A percentile compares a stretch with the other conserved stretches of the same genome.
Evolutionary conservation across 176 grass and related monocot genomes (phyloP).

Genomic region (Oryza glaberrima): DNA sequence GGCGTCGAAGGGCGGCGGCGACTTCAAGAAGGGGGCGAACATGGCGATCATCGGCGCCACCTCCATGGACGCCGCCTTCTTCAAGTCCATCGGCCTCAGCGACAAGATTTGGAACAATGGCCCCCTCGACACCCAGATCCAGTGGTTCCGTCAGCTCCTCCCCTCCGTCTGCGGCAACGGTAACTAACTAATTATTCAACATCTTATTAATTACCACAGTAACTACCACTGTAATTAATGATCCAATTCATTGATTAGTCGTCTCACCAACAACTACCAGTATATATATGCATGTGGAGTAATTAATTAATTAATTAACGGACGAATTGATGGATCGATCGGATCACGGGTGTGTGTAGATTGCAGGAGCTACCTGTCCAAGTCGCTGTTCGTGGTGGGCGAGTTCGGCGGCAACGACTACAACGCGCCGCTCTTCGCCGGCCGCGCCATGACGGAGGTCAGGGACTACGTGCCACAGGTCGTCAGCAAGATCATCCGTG

Average conservation of each 20-base stretch:
- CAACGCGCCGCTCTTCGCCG: slow-evolving; percentile 64
- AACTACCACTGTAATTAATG: background rate
- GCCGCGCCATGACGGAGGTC: slow-evolving; percentile 52
- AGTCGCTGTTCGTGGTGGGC: slow-evolving; percentile 64
- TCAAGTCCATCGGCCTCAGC: slow-evolving; percentile 55
- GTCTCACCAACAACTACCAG: background rate
- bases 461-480: slow-evolving; percentile 53
- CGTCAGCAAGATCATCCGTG: slow-evolving; percentile 46
- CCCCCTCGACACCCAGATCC: slow-evolving; percentile 57
- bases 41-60: slow-evolving; percentile 76
- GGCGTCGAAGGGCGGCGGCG: slow-evolving; percentile 52
- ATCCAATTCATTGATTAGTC: background rate
- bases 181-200: background rate
- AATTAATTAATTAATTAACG: slow-evolving; percentile 3
- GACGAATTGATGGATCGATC: background rate
- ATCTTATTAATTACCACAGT: background rate
- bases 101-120: slow-evolving; percentile 69
- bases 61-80: slow-evolving; percentile 52
- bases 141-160: slow-evolving; percentile 66
- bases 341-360: background rate
- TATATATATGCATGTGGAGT: no score
- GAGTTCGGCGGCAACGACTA: slow-evolving; percentile 84
- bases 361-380: slow-evolving; percentile 54
- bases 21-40: slow-evolving; percentile 72
- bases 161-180: slow-evolving; percentile 52